These are phyloP conservation scores for Septoria linicola DNA, from an alignment of 2,329 filamentous ascomycete species.

Conservation along the genomic window DNA sequence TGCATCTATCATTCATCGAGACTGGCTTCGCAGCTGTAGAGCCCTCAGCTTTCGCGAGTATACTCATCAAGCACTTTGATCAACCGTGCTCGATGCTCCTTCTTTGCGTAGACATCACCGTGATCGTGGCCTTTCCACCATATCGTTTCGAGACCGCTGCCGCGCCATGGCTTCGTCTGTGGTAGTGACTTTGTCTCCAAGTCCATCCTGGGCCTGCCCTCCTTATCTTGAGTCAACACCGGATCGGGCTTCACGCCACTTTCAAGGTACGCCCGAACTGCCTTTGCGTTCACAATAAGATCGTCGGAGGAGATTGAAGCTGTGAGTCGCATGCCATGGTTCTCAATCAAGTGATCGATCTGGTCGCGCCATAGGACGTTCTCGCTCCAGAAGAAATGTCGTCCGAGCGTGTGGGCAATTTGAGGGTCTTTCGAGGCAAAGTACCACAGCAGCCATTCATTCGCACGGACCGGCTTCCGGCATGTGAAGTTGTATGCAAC, in stretches of 20 bases:
- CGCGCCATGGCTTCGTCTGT: conserved; percentile 35
- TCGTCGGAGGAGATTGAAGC: conserved; percentile 61
- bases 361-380: conserved; percentile 71
- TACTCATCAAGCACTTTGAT: conserved; percentile 33
- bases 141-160: conserved; percentile 55
- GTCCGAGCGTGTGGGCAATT: conserved; percentile 62
- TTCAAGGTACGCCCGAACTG: conserved; percentile 59
- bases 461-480: conserved; percentile 50
- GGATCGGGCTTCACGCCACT: conserved; percentile 36
- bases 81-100: conserved; percentile 27
- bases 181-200: conserved; percentile 34
- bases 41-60: conserved; percentile 2
- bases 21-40: neutral
- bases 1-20: neutral
- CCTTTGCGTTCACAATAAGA: conserved; percentile 62
- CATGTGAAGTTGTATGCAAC: conserved; percentile 71
- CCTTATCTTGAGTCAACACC: conserved; percentile 23
- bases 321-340: conserved; percentile 46
- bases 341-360: conserved; percentile 44
- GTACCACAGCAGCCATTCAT: conserved; percentile 69
- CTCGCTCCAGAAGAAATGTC: conserved; percentile 70
- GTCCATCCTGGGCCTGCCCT: conserved; percentile 29
- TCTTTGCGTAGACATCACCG: conserved; percentile 58
- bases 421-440: conserved; percentile 68
- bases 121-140: conserved; percentile 64